These are phyloP conservation scores for Chimonanthus salicifolius DNA, from an alignment of 164 flowering plant genomes.

Conservation along the genomic window DNA sequence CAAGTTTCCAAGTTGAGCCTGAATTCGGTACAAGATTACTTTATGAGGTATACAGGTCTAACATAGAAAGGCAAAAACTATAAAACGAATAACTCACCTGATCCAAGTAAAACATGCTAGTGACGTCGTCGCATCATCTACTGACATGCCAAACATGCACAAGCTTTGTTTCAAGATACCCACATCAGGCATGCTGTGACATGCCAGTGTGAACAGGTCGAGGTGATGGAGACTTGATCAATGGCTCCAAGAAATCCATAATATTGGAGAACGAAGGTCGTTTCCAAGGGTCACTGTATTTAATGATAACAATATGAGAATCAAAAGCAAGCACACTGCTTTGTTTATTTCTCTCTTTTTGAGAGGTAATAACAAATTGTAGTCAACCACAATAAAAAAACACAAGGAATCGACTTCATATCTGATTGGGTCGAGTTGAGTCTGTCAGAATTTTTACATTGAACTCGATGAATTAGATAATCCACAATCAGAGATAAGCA, in stretches of 20 bases:
- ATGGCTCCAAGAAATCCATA: slow-evolving; percentile 60
- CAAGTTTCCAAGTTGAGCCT: neutral
- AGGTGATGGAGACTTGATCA: slow-evolving; percentile 50
- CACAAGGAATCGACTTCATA: too few species aligned
- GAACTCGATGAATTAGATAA: too few species aligned
- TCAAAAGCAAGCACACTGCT: neutral
- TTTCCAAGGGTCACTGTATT: slow-evolving; percentile 79
- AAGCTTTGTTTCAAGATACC: slow-evolving; percentile 1
- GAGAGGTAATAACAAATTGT: too few species aligned
- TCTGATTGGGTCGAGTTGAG: too few species aligned
- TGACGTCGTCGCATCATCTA: slow-evolving; percentile 16
- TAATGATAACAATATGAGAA: neutral
- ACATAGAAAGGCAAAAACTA: neutral
- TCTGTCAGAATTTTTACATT: too few species aligned
- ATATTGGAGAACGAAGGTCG: slow-evolving; percentile 75
- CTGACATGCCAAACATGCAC: slow-evolving; percentile 24
- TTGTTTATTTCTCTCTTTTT: too few species aligned
- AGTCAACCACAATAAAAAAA: too few species aligned
- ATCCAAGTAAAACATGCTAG: slow-evolving; percentile 13
- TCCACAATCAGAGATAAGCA: too few species aligned
- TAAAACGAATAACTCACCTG: slow-evolving; percentile 23
- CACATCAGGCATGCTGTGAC: slow-evolving; percentile 31
- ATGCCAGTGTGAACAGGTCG: slow-evolving; percentile 37
- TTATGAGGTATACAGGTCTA: neutral
- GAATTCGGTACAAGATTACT: neutral